phyloP scores from a whole-genome alignment of 2,329 filamentous ascomycete species.

The Pleomassaria siparia region DNA sequence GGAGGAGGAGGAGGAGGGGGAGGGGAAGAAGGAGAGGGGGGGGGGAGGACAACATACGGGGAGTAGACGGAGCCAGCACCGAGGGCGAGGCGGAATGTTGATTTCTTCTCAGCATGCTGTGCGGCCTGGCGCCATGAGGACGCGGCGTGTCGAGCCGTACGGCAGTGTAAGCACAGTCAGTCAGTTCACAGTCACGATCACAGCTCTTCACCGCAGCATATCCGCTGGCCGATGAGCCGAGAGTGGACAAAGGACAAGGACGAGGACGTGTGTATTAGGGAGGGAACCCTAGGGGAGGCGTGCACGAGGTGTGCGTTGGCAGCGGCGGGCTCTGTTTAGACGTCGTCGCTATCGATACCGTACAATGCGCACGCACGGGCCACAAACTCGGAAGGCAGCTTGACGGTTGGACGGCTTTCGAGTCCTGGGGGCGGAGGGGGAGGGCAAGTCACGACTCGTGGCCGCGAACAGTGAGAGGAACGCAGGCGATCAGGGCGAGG shows the following conservation, averaged over 20 bases:
- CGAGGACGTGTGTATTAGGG: not conserved
- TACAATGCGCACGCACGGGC: constrained; percentile 3
- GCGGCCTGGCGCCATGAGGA: constrained; percentile 19
- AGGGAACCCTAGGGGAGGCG: not conserved
- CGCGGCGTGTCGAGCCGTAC: constrained; percentile 2
- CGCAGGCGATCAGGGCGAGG: too few relatives aligned
- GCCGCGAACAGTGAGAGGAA: constrained; percentile 1
- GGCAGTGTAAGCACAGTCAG: constrained; percentile 5
- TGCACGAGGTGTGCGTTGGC: constrained; percentile 21
- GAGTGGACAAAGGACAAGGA: constrained; percentile 4
- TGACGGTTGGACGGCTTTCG: constrained; percentile 7
- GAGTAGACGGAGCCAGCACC: constrained; percentile 58
- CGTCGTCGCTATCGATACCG: constrained; percentile 14
- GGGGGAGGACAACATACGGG: constrained; percentile 55
- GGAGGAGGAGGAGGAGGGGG: constrained; percentile 41
- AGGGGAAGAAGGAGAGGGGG: not conserved
- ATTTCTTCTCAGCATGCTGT: constrained; percentile 38
- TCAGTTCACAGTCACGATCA: constrained; percentile 3
- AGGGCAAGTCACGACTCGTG: not conserved
- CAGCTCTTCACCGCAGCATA: constrained; percentile 12
- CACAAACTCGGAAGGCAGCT: too few relatives aligned
- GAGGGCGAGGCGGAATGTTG: constrained; percentile 56
- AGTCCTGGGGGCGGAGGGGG: not conserved
- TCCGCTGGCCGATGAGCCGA: constrained; percentile 5
- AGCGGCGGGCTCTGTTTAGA: constrained; percentile 13